These are phyloP conservation scores for Aureobasidium mangrovei DNA, from an alignment of 2,329 filamentous ascomycete species.

Conservation along the genomic window DNA sequence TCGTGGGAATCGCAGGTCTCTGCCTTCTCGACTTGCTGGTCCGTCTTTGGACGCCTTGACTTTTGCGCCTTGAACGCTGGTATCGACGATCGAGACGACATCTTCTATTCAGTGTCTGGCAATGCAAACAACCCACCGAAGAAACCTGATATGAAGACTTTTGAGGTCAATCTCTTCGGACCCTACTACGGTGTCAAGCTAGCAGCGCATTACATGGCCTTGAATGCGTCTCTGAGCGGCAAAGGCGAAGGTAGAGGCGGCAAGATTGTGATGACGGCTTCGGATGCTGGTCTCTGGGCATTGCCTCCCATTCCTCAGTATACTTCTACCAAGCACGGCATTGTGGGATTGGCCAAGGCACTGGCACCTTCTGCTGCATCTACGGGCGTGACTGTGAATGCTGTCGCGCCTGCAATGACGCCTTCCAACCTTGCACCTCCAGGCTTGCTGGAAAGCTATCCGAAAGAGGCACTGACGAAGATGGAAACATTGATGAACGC, in stretches of 20 bases:
- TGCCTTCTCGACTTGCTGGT: conserved; percentile 21
- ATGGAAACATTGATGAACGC: conserved; percentile 33
- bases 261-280: conserved; percentile 29
- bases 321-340: conserved; percentile 34
- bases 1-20: conserved; percentile 22
- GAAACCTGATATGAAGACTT: conserved; percentile 28
- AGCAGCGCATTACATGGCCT: conserved; percentile 30
- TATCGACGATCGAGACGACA: conserved; percentile 29
- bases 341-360: conserved; percentile 32
- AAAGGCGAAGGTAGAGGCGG: conserved; percentile 17
- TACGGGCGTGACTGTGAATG: conserved; percentile 31
- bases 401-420: conserved; percentile 34
- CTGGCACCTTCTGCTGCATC: conserved; percentile 28
- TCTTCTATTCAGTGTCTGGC: conserved; percentile 23
- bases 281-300: conserved; percentile 27
- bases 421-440: conserved; percentile 33
- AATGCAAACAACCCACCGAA: conserved; percentile 20
- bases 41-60: conserved; percentile 21
- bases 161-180: conserved; percentile 27
- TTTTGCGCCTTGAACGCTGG: conserved; percentile 28
- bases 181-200: conserved; percentile 31
- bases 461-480: conserved; percentile 33
- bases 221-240: conserved; percentile 17
- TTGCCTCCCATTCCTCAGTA: conserved; percentile 32
- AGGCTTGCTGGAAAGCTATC: conserved; percentile 29